phyloP scores from a whole-genome alignment of 495 filamentous ascomycete genomes.

The Aspergillus incahuasiensis region DNA sequence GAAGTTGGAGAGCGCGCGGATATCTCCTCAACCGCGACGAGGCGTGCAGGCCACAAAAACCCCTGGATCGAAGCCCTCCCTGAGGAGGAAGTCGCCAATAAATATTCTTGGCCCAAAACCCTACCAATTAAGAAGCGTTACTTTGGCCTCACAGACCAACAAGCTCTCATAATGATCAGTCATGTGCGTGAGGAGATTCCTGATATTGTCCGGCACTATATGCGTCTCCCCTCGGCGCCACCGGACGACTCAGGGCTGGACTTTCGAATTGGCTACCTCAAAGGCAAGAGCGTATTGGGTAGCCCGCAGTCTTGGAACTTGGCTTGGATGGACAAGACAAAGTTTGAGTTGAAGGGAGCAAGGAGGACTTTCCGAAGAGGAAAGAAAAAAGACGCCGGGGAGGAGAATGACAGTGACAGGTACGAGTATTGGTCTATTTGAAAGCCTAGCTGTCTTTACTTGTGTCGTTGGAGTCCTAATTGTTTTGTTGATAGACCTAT shows the following conservation, averaged over 20 bases:
- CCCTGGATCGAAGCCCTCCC: constrained; percentile 6
- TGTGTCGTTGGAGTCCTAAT: neutral
- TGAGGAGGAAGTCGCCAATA: neutral
- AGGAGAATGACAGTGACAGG: constrained; percentile 10
- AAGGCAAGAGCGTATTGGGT: constrained; percentile 13
- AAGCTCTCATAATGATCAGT: constrained; percentile 81
- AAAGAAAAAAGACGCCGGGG: neutral
- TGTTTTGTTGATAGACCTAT: neutral
- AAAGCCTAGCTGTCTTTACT: neutral
- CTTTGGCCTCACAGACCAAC: constrained; percentile 51
- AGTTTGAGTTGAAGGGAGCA: constrained; percentile 15
- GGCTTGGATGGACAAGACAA: constrained; percentile 24
- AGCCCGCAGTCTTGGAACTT: constrained; percentile 23
- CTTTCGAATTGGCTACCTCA: constrained; percentile 35
- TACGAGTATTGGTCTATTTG: constrained; percentile 18
- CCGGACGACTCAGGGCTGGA: constrained; percentile 42
- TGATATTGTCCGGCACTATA: constrained; percentile 68
- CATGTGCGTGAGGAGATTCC: constrained; percentile 91
- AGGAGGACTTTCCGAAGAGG: neutral
- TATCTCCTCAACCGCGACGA: constrained; percentile 1
- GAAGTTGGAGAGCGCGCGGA: constrained; percentile 47
- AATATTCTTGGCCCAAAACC: neutral
- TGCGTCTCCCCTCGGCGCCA: constrained; percentile 60
- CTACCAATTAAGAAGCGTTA: constrained; percentile 6
- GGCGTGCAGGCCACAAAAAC: constrained; percentile 5